Evolutionary conservation across 2,329 filamentous ascomycete genomes (phyloP), one percentile per base, ranked within the genome.

Genomic region (Exophiala dermatitidis): DNA sequence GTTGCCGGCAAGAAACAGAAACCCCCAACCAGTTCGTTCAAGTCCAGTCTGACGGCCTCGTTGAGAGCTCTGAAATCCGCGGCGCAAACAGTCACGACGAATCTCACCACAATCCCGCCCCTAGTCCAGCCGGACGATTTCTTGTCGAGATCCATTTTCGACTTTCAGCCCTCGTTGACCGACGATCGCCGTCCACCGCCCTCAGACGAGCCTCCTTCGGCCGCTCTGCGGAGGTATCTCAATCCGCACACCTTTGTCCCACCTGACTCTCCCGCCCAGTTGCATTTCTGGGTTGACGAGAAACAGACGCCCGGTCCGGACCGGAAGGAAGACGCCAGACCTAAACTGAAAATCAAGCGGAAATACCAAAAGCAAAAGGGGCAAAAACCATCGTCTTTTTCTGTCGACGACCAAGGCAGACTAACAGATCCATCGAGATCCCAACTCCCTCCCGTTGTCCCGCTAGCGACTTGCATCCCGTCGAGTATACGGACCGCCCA

Each of bases 1-100:
- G 29, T 48, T 26, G 28, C 50, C 29, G 69, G 33, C 68, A 33
- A 68, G n/a, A n/a, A n/a, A n/a, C n/a, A n/a, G n/a, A n/a, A n/a
- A n/a, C n/a, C n/a, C n/a, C n/a, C n/a, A n/a, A 63, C 58, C 12
- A 19, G 19, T 19, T 76, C 74, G 1, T 80, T 84, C 69, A 82
- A 79, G 57, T 84, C 81, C 0, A 84, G 84, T 56, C 69, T 84
- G 41, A 84, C 81, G 0, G 78, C 80, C 1, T 84, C 81, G 0
- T 66, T 84, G 19, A 77, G 80, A 56, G 80, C 78, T 2, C 74
- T 84, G 47, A 82, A 79, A 66, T 78, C 78, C 4, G 79, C 79
- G 0, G 80, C 80, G 7, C 80, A 77, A 52, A 80, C 78, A 0
- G 78, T 84, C 41, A 81, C 80, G 19, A 19, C 19, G 4, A 79